Evolutionary conservation across 176 grass and related monocot species (phyloP).

Genomic region (Cymbopogon citratus): DNA sequence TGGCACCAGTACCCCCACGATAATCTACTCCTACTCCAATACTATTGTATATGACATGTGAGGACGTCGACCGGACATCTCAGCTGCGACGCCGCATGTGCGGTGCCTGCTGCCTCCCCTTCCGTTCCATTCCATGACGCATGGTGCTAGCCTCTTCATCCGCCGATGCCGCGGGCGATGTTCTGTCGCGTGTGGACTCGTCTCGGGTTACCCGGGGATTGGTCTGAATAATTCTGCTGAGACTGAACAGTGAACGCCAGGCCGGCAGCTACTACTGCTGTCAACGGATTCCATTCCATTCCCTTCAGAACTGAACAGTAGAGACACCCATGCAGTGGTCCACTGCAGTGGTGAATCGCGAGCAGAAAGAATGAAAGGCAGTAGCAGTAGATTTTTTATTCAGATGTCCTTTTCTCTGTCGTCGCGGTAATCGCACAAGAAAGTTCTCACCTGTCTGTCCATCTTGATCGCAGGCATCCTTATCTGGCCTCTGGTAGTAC

Average conservation of each 20-base stretch:
- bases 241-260: not conserved
- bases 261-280: not conserved
- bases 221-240: not conserved
- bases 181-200: not conserved
- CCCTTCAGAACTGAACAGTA: not conserved
- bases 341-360: not conserved
- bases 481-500: not conserved
- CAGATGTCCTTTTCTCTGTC: not conserved
- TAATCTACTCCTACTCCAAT: too few relatives aligned
- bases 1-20: too few relatives aligned
- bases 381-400: not conserved
- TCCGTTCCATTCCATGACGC: not conserved
- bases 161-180: not conserved
- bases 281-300: too few relatives aligned
- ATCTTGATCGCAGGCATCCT: not conserved
- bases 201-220: not conserved
- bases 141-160: not conserved
- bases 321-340: too few relatives aligned
- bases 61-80: not conserved
- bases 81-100: not conserved
- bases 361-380: too few relatives aligned
- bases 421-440: not conserved
- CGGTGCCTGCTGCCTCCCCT: not conserved
- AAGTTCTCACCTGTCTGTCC: not conserved
- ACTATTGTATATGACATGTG: too few relatives aligned